Conservation (phyloP, 768 basidiomycete species). For the Serendipita indica region DNA sequence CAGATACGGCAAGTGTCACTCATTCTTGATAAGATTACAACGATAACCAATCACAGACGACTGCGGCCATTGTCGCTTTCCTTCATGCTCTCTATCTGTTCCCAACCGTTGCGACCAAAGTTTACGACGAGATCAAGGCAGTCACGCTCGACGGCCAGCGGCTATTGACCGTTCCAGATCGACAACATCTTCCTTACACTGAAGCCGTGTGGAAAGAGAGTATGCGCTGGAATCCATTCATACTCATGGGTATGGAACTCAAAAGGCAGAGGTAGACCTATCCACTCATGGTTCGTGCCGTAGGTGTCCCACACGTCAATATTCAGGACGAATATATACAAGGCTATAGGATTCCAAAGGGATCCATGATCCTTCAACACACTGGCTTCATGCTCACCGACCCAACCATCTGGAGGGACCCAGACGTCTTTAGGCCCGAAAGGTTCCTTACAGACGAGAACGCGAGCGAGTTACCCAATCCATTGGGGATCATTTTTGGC, state of each 20-base stretch:
- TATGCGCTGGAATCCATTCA: slow-evolving; percentile 2
- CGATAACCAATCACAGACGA: background rate
- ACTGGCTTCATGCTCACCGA: background rate
- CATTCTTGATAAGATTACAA: background rate
- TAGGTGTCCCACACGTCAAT: slow-evolving; percentile 9
- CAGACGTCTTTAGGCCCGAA: background rate
- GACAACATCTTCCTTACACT: background rate
- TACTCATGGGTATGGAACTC: background rate
- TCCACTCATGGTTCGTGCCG: too few relatives aligned
- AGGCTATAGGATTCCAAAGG: slow-evolving; percentile 12
- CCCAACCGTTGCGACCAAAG: background rate
- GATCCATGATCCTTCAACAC: slow-evolving; percentile 17
- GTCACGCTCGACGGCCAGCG: background rate
- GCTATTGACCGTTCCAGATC: background rate
- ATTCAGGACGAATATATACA: background rate
- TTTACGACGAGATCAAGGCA: background rate
- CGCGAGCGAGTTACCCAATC: background rate
- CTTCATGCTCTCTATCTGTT: background rate
- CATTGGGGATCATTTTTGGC: background rate
- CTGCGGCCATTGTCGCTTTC: slow-evolving; percentile 2
- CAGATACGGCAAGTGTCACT: background rate
- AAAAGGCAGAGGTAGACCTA: background rate
- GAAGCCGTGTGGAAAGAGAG: slow-evolving; percentile 8
- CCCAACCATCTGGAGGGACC: background rate
- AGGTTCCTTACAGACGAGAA: background rate